phyloP scores from a whole-genome alignment of 2,329 filamentous ascomycete genomes.

The Coccinonectria pachysandricola region DNA sequence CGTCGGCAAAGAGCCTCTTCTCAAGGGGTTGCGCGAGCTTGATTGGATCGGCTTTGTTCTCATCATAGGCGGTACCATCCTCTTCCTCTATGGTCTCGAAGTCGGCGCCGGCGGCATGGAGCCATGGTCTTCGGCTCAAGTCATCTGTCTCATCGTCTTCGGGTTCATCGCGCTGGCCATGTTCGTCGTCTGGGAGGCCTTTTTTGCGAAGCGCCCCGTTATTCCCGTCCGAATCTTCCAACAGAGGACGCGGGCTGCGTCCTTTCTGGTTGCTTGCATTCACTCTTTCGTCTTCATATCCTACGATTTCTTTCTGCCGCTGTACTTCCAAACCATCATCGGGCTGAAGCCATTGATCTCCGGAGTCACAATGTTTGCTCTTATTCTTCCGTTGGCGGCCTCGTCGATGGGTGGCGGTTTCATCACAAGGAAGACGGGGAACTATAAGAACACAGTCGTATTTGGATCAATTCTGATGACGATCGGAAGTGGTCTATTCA shows the following conservation, averaged over 20 bases:
- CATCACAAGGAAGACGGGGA: constrained; percentile 51
- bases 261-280: constrained; percentile 56
- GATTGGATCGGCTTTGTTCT: constrained; percentile 45
- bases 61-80: constrained; percentile 70
- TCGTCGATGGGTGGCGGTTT: constrained; percentile 47
- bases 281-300: constrained; percentile 71
- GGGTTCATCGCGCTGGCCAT: constrained; percentile 51
- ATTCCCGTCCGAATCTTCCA: constrained; percentile 66
- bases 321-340: constrained; percentile 73
- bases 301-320: constrained; percentile 65
- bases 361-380: constrained; percentile 65
- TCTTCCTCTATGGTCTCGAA: constrained; percentile 78
- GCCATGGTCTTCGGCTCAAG: constrained; percentile 63
- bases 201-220: constrained; percentile 63
- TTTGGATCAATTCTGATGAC: constrained; percentile 47
- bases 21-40: constrained; percentile 51
- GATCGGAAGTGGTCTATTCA: constrained; percentile 53
- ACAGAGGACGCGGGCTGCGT: constrained; percentile 52
- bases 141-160: constrained; percentile 69
- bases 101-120: constrained; percentile 61
- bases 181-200: constrained; percentile 64
- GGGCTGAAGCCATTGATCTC: constrained; percentile 57
- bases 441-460: constrained; percentile 50
- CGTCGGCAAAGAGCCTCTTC: constrained; percentile 53
- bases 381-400: constrained; percentile 55